Base-by-base conservation (phyloP, 2,329 filamentous ascomycete species). In the Curvularia sp. region DNA sequence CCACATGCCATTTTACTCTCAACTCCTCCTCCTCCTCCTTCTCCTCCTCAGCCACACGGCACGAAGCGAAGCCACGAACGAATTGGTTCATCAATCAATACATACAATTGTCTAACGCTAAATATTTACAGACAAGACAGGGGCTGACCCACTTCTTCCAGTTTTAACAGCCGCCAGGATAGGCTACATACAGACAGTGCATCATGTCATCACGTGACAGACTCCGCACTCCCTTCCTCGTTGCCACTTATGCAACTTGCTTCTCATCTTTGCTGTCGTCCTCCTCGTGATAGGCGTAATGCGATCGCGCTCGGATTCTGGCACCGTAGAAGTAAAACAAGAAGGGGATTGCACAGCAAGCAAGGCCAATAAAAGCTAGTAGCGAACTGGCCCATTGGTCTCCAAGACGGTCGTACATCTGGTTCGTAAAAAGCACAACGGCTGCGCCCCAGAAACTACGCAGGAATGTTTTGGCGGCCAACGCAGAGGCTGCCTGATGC, bases 341-440 rank as follows among this genome's bases (percentile, higher is more conserved):
- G 74, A 89, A 96, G 0, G 92, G 92, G 65, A 96, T 96, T 0
- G 82, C 86, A 74, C 92, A 96, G 79, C 92, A 96, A 0, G 86
- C 89, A 5, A 96, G 79, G 15, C 84, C 86, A 65, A 96, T 82
- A 67, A 93, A 93, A 0, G 85, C 91, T 8, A 95, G 79, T 9
- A 95, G 81, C 0, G 84, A 83, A 49, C 86, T 87, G 0, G 91
- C 91, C 91, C 91, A 94, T 73, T 92, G 87, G 75, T 92, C 83
- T 8, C 87, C 87, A 13, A 94, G 81, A 2, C 87, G 83, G 38
- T 69, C 61, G 57, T 77, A 78, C 91, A 95, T 94, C 76, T 94
- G 90, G 64, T 84, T 82, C 0, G 91, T 94, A 78, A 95, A 95
- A 1, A 96, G 83, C 0, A 94, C 91, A 1, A 88, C 86, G 1